A percentile compares a stretch with the other conserved stretches of the same genome.
phyloP scores from a whole-genome alignment of 2,329 filamentous ascomycete species.

The Colletotrichum sp. region DNA sequence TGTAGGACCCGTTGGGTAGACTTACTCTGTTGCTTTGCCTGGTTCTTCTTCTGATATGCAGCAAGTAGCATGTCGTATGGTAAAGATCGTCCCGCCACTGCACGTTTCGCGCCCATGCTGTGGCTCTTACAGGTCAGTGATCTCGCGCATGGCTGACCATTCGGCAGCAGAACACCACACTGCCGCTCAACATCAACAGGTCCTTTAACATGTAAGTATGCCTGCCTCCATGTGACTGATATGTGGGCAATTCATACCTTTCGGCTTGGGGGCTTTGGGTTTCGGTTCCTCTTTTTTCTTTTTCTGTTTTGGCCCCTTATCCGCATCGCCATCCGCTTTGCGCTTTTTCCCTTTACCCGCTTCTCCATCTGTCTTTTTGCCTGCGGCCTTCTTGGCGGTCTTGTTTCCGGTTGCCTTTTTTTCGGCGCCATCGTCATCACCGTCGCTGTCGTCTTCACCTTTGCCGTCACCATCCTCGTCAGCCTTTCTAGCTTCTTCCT shows the following conservation, averaged over 20 bases:
- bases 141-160: constrained; percentile 85
- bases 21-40: constrained; percentile 95
- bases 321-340: constrained; percentile 76
- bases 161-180: constrained; percentile 85
- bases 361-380: constrained; percentile 68
- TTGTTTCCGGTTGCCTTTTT: constrained; percentile 49
- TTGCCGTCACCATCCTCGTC: constrained; percentile 55
- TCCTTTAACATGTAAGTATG: constrained; percentile 43
- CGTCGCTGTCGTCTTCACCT: constrained; percentile 54
- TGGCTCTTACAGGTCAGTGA: constrained; percentile 95
- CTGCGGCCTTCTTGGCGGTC: constrained; percentile 66
- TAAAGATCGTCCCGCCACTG: constrained; percentile 83
- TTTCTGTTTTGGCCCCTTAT: constrained; percentile 85
- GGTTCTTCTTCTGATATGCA: constrained; percentile 96
- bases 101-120: constrained; percentile 91
- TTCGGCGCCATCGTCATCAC: constrained; percentile 45
- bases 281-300: constrained; percentile 96
- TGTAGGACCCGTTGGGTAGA: constrained; percentile 24
- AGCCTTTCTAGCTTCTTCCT: constrained; percentile 59
- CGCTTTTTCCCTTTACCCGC: constrained; percentile 75
- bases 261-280: constrained; percentile 81
- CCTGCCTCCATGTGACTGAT: not conserved
- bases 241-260: constrained; percentile 55
- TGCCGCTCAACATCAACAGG: constrained; percentile 94
- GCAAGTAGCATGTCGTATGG: constrained; percentile 93